Percentiles rank a stretch among this genome's conserved stretches.
Evolutionary conservation across 371 early-diverging fungal species (phyloP).

Genomic region (Mucor ambiguus): DNA sequence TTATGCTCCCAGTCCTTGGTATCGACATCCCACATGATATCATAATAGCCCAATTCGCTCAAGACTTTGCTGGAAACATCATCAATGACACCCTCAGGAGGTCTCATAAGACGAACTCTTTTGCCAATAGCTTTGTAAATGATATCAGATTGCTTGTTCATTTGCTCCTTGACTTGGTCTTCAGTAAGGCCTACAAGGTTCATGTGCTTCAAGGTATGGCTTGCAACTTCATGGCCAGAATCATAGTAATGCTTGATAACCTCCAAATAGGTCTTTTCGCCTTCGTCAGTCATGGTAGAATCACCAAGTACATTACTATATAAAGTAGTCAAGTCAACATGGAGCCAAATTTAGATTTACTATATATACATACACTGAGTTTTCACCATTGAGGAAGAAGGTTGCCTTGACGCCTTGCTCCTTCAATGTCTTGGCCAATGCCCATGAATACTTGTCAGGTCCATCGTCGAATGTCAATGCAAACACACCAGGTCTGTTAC

Average conservation of each 20-base stretch:
- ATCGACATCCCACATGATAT: slow-evolving; percentile 62
- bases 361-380: slow-evolving; percentile 20
- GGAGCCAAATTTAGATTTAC: not conserved
- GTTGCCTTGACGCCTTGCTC: slow-evolving; percentile 45
- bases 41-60: slow-evolving; percentile 46
- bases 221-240: slow-evolving; percentile 29
- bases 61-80: slow-evolving; percentile 36
- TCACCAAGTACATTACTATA: slow-evolving; percentile 22
- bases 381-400: slow-evolving; percentile 65
- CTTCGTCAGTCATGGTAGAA: slow-evolving; percentile 17
- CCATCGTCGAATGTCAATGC: slow-evolving; percentile 40
- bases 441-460: slow-evolving; percentile 28
- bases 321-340: not conserved
- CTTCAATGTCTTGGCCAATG: slow-evolving; percentile 23
- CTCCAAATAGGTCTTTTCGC: slow-evolving; percentile 28
- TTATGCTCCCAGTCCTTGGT: slow-evolving; percentile 51
- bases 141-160: slow-evolving; percentile 28
- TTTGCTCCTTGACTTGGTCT: slow-evolving; percentile 18
- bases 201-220: slow-evolving; percentile 27
- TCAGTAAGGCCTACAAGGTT: slow-evolving; percentile 18
- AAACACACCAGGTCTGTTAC: slow-evolving; percentile 25
- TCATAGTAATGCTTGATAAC: slow-evolving; percentile 24
- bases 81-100: slow-evolving; percentile 54
- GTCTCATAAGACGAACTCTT: slow-evolving; percentile 32
- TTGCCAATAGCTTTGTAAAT: slow-evolving; percentile 26